Evolutionary conservation across 2,329 filamentous ascomycete species (phyloP).

Genomic region (Sarocladiaceae sp.): DNA sequence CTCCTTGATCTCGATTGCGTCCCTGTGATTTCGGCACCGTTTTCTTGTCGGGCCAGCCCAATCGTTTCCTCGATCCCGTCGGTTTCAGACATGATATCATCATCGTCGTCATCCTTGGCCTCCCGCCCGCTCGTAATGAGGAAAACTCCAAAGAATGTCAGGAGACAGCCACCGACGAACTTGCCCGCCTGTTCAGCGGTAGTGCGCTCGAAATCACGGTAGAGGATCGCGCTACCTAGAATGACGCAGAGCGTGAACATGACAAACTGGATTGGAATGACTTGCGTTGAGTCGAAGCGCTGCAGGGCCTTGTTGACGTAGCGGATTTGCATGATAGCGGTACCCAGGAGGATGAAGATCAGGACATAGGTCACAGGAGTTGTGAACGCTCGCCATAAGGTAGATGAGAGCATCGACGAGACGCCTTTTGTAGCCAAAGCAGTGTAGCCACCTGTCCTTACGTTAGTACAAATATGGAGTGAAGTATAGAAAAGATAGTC

Average conservation of each 20-base stretch:
- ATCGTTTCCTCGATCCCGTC: slow-evolving; percentile 60
- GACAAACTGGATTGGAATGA: slow-evolving; percentile 97
- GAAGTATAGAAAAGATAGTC: slow-evolving; percentile 22
- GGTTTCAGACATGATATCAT: slow-evolving; percentile 44
- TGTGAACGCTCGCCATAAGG: slow-evolving; percentile 78
- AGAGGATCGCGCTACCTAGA: slow-evolving; percentile 84
- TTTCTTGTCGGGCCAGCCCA: slow-evolving; percentile 47
- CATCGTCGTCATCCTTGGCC: slow-evolving; percentile 49
- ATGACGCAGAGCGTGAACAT: slow-evolving; percentile 95
- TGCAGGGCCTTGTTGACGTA: slow-evolving; percentile 87
- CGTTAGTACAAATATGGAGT: not conserved
- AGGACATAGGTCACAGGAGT: slow-evolving; percentile 89
- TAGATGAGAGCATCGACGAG: slow-evolving; percentile 88
- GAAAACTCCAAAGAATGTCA: slow-evolving; percentile 97
- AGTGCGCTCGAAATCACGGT: slow-evolving; percentile 88
- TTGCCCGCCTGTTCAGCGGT: slow-evolving; percentile 67
- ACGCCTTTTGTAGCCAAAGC: slow-evolving; percentile 94
- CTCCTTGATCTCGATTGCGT: slow-evolving; percentile 33
- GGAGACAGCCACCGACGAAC: slow-evolving; percentile 81
- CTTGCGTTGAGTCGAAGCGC: slow-evolving; percentile 92
- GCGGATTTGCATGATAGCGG: slow-evolving; percentile 93
- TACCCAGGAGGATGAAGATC: slow-evolving; percentile 70
- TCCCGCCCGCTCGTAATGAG: slow-evolving; percentile 84
- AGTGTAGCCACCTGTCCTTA: slow-evolving; percentile 74
- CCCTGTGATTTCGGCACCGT: slow-evolving; percentile 12